Conservation (phyloP, 441 rosid genomes). For the Euphorbia schlechtendalii region DNA sequence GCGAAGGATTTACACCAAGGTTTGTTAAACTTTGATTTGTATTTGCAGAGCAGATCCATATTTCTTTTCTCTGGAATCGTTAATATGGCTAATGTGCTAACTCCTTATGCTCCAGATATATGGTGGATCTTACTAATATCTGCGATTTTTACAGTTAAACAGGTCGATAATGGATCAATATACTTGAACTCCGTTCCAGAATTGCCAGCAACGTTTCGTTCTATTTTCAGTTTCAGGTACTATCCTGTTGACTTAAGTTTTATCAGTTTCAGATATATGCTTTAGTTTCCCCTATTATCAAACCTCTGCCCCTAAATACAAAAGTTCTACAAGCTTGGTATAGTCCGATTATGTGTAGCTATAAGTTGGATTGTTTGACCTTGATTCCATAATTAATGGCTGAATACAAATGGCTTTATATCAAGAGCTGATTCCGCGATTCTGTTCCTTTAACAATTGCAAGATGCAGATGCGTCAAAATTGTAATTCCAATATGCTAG, state of each 20-base stretch:
- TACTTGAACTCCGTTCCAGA: constrained; percentile 70
- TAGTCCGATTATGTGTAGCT: too few relatives aligned
- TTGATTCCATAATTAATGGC: not conserved
- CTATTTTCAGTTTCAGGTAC: constrained; percentile 84
- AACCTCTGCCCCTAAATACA: too few relatives aligned
- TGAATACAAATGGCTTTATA: not conserved
- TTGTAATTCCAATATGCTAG: not conserved
- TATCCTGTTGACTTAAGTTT: not conserved
- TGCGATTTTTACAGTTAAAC: not conserved
- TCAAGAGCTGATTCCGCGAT: not conserved
- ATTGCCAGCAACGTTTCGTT: constrained; percentile 65
- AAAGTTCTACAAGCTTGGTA: too few relatives aligned
- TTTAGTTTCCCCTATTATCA: too few relatives aligned
- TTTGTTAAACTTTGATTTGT: too few relatives aligned
- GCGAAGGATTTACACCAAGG: too few relatives aligned
- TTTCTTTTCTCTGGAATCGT: too few relatives aligned
- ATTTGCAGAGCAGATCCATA: too few relatives aligned
- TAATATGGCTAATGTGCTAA: too few relatives aligned
- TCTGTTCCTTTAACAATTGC: not conserved
- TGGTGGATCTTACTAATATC: not conserved
- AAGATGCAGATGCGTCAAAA: not conserved
- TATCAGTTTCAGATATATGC: too few relatives aligned
- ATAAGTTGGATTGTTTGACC: too few relatives aligned
- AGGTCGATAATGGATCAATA: constrained; percentile 54
- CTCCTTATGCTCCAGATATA: too few relatives aligned